Evolutionary conservation across 2,329 filamentous ascomycete genomes (phyloP).

Genomic region (Microthyrium microscopicum): DNA sequence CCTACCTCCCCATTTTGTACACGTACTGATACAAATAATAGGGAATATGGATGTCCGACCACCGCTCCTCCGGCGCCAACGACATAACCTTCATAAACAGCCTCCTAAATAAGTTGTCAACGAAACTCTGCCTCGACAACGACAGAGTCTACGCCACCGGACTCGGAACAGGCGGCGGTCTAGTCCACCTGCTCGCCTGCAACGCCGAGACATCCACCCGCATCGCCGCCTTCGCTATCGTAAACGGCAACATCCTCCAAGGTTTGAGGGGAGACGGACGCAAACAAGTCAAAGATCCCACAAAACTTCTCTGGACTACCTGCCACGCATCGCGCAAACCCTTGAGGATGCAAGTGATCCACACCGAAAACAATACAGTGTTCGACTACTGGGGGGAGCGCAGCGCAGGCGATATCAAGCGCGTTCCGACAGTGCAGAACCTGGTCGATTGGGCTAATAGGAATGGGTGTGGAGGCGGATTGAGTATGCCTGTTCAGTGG

Average conservation of each 20-base stretch:
- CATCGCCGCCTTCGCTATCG: conserved; percentile 5
- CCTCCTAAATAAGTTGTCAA: conserved; percentile 2
- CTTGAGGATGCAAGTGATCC: conserved; percentile 4
- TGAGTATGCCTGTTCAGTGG: conserved; percentile 1
- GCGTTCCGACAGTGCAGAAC: conserved; percentile 2
- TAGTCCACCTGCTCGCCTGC: conserved; percentile 7
- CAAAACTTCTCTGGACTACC: background rate
- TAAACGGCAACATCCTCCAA: background rate
- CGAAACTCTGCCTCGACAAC: conserved; percentile 5
- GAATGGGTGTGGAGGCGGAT: conserved; percentile 4
- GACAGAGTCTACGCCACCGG: conserved; percentile 5
- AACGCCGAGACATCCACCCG: conserved; percentile 1
- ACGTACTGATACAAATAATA: background rate
- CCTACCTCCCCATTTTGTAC: background rate
- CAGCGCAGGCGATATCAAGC: conserved; percentile 3
- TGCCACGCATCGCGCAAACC: conserved; percentile 3
- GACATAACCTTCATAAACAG: conserved; percentile 1
- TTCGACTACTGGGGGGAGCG: conserved; percentile 3
- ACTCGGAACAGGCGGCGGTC: conserved; percentile 6
- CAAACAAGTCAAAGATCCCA: background rate
- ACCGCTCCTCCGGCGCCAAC: background rate
- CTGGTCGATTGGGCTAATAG: conserved; percentile 6
- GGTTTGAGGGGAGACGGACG: too few relatives aligned
- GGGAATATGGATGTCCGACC: conserved; percentile 4
- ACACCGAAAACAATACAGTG: conserved; percentile 5